These are phyloP conservation scores for Suhomyces sp. DNA, from an alignment of 805 yeast species.

Conservation along the genomic window DNA sequence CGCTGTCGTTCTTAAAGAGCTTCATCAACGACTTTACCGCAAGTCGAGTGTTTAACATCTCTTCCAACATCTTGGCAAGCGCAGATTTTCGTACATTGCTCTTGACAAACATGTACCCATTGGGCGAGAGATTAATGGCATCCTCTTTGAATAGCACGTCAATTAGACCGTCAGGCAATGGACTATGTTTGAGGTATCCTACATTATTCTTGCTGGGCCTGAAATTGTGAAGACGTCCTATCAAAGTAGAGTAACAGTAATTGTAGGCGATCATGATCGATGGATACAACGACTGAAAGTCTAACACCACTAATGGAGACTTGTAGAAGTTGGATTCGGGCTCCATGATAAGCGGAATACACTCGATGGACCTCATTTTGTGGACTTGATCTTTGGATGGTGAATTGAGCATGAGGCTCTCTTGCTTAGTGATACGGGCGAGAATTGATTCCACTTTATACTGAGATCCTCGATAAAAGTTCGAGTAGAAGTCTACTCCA, in stretches of 20 bases:
- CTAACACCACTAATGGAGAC: constrained; percentile 85
- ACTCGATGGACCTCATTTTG: constrained; percentile 79
- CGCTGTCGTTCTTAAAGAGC: constrained; percentile 43
- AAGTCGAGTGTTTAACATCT: constrained; percentile 74
- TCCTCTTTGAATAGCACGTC: constrained; percentile 48
- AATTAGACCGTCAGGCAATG: constrained; percentile 55
- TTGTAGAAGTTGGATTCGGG: constrained; percentile 83
- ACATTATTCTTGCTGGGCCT: constrained; percentile 45
- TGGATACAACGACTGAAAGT: constrained; percentile 92
- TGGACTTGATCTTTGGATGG: constrained; percentile 82
- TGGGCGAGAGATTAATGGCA: constrained; percentile 69
- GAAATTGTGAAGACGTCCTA: constrained; percentile 61
- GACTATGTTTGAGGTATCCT: constrained; percentile 50
- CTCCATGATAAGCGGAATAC: constrained; percentile 89
- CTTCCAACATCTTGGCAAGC: constrained; percentile 80
- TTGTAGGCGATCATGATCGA: constrained; percentile 84
- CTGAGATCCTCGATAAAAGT: constrained; percentile 88
- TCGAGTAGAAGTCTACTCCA: constrained; percentile 88
- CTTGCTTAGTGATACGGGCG: constrained; percentile 69
- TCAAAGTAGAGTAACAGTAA: constrained; percentile 72
- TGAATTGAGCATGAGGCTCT: constrained; percentile 67
- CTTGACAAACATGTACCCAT: constrained; percentile 78
- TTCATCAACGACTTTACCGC: constrained; percentile 76
- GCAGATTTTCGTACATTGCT: constrained; percentile 64
- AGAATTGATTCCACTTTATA: constrained; percentile 88